phyloP scores from a whole-genome alignment of 2,329 filamentous ascomycete genomes.

The Fusarium sambucinum region DNA sequence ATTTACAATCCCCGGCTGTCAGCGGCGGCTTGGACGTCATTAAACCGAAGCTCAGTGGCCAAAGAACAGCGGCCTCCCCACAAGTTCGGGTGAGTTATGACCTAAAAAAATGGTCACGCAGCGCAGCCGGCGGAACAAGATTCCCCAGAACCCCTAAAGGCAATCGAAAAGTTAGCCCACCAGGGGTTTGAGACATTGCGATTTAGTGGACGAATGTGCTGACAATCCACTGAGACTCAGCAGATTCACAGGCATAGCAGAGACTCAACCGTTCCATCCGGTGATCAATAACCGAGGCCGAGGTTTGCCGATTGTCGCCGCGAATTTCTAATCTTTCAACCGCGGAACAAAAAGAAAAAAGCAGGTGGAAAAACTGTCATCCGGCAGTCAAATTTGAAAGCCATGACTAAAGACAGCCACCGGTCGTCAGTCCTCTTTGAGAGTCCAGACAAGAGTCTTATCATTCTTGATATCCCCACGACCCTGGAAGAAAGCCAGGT shows the following conservation, averaged over 20 bases:
- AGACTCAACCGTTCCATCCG: slow-evolving; percentile 32
- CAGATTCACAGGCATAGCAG: slow-evolving; percentile 14
- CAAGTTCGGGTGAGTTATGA: slow-evolving; percentile 22
- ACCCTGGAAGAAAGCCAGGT: slow-evolving; percentile 77
- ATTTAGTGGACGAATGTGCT: slow-evolving; percentile 32
- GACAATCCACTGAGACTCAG: slow-evolving; percentile 28
- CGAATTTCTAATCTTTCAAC: slow-evolving; percentile 22
- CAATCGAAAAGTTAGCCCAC: slow-evolving; percentile 14
- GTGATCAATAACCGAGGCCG: slow-evolving; percentile 48
- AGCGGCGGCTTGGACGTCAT: slow-evolving; percentile 48
- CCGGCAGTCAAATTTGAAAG: slow-evolving; percentile 7
- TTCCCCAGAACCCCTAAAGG: slow-evolving; percentile 33
- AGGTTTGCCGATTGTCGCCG: slow-evolving; percentile 49
- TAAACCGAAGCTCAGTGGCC: slow-evolving; percentile 42
- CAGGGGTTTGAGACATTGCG: slow-evolving; percentile 12
- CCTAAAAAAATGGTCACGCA: slow-evolving; percentile 41
- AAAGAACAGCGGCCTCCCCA: slow-evolving; percentile 25
- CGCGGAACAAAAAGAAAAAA: slow-evolving; percentile 18
- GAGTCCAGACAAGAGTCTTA: slow-evolving; percentile 57
- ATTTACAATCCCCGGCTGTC: slow-evolving; percentile 44
- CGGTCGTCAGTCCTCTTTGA: slow-evolving; percentile 52
- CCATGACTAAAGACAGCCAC: slow-evolving; percentile 18
- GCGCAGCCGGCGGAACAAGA: slow-evolving; percentile 8
- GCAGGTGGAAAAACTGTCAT: slow-evolving; percentile 26
- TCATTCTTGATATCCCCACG: slow-evolving; percentile 75